Base-by-base conservation (phyloP, 768 basidiomycete genomes). In the Agrocybe chaxingu region DNA sequence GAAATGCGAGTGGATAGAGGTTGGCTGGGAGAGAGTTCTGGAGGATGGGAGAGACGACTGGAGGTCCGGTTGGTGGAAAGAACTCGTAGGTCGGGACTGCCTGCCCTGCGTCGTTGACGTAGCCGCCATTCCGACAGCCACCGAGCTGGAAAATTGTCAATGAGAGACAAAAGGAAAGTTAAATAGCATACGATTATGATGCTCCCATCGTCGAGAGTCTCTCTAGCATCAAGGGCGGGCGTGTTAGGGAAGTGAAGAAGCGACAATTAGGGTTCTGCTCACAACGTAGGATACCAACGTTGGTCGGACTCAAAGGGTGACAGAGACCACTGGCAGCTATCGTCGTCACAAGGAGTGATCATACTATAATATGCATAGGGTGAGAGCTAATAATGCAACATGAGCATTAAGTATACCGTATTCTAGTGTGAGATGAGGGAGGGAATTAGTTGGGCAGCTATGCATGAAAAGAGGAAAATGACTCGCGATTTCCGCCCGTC, bases 31-130 rank as follows among this genome's bases (percentile, higher is more conserved):
- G 77, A 2, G 85, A 84, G 42, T 73, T 77, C 51, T 75, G 63
- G 7, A 94, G 76, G 60, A 90, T 78, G n/a, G 79, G 75, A 2
- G 85, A 80, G n/a, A 65, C 59, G 50, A 88, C 70, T 4, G 85
- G 75, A n/a, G 58, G 65, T 18, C 76, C 80, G 33, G 68, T 71
- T 8, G 79, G 73, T 5, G 89, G 89, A 73, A 81, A 90, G 70
- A 87, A 86, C 66, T 91, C 87, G 62, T 86, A 84, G 0, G 85
- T 88, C 0, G 89, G 90, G 60, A 90, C 89, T 54, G 82, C 78
- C 56, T 89, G 84, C 9, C 62, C 63, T 0, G 72, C 72, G 47
- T 80, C 80, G 66, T 88, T 90, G 55, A 90, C 83, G 62, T 84
- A 93, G 34, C 87, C 85, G 8, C 87, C 86, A 59, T 71, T 70